These are phyloP conservation scores for Cryptococcus floricola DNA, from an alignment of 1,284 basidiomycete genomes.

Conservation along the genomic window DNA sequence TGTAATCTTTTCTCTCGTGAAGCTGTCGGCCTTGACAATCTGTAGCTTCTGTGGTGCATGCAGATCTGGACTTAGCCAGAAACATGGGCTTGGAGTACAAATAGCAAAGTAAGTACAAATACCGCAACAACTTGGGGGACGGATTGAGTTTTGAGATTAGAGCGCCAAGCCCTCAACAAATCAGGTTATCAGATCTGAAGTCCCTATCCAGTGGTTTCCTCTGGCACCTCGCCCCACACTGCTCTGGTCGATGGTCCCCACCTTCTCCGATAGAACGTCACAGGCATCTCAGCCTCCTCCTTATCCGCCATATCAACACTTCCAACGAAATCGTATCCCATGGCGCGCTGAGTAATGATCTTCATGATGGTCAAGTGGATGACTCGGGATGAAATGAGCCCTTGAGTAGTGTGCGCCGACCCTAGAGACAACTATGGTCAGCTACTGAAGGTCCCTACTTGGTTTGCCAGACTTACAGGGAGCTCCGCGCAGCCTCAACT, in stretches of 20 bases:
- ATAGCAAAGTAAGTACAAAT: no score
- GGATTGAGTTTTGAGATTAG: neutral
- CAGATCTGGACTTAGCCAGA: no score
- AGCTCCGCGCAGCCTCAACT: slow-evolving; percentile 35
- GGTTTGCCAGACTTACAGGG: slow-evolving; percentile 33
- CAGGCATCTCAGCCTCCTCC: slow-evolving; percentile 43
- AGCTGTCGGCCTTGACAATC: no score
- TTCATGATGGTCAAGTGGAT: slow-evolving; percentile 45
- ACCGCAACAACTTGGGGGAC: neutral
- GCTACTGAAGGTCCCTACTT: neutral
- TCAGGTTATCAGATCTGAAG: no score
- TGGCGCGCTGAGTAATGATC: slow-evolving; percentile 25
- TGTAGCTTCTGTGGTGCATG: no score
- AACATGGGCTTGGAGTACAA: no score
- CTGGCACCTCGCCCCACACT: neutral
- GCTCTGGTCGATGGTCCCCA: slow-evolving; percentile 14
- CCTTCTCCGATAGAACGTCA: slow-evolving; percentile 35
- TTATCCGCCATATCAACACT: slow-evolving; percentile 39
- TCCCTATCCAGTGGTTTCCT: neutral
- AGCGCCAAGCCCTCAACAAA: no score
- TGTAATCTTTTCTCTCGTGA: no score
- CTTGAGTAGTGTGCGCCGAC: slow-evolving; percentile 32
- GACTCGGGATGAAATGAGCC: slow-evolving; percentile 39
- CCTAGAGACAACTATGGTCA: slow-evolving; percentile 14
- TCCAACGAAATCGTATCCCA: slow-evolving; percentile 40